Base-by-base conservation (phyloP, 2,329 filamentous ascomycete genomes). In the Xylaria sp. region DNA sequence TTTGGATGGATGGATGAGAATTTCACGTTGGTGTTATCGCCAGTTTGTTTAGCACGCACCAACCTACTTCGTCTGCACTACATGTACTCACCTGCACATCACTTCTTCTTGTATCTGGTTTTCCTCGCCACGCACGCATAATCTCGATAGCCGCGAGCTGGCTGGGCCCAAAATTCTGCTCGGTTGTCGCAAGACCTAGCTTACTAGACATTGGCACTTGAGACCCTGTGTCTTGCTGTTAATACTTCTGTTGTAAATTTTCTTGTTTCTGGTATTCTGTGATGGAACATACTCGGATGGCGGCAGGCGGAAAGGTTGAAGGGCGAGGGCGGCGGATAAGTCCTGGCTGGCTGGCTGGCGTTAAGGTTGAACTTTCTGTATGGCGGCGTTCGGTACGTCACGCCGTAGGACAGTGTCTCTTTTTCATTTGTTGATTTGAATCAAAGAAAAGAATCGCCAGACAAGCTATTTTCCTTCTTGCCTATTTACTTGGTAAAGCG, bases 241-340 rank as follows among this genome's bases (percentile, higher is more conserved):
- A 31, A 39, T 60, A 39, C 43, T 33, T 43, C 63, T 54, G 41
- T 56, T 66, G 71, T 72, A 62, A 73, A 55, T 68, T 64, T 66
- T 49, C 46, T 9, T 60, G 33, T 36, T 65, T 58, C 55, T 62
- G 61, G 60, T 67, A 63, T 39, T 64, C 33, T 62, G 39, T 75
- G 57, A 71, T 73, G 68, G 71, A 64, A 74, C 69, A 75, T 74
- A 75, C 69, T 74, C 68, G 72, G 70, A 72, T 71, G 70, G 67
- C 62, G 64, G 56, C 31, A 68, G 65, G 65, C 62, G 64, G 56
- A 36, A 68, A 64, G 65, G 67, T 52, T 61, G 71, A 69, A 60
- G 59, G 56, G 63, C 49, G 18, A 63, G 69, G 69, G 66, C 61
- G 64, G 57, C 48, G 67, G 65, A 58, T 72, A 65, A 64, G 65